Percentiles rank a stretch among this genome's conserved stretches.
Evolutionary conservation across 1,284 basidiomycete species (phyloP).

Genomic region (Pseudozyma tsukubaensis): DNA sequence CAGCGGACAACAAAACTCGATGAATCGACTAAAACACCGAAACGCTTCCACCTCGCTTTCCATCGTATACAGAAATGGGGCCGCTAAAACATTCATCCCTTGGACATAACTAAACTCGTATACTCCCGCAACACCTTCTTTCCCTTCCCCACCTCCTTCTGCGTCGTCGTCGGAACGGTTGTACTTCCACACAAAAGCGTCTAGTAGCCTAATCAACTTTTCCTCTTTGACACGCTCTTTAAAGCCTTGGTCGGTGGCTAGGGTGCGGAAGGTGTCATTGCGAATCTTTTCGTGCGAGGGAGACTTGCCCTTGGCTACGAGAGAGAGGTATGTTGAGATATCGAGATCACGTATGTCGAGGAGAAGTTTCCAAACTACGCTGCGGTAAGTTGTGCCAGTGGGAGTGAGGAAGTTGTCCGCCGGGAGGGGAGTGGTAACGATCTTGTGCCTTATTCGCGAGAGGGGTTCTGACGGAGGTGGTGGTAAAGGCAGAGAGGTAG

Average conservation of each 20-base stretch:
- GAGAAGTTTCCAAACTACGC: slow-evolving; percentile 60
- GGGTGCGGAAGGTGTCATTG: slow-evolving; percentile 78
- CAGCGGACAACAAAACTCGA: slow-evolving; percentile 89
- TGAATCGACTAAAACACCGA: slow-evolving; percentile 92
- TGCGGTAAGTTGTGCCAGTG: slow-evolving; percentile 34
- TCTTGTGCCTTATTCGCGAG: slow-evolving; percentile 34
- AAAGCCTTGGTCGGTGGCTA: slow-evolving; percentile 94
- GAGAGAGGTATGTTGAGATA: slow-evolving; percentile 44
- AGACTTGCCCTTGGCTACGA: slow-evolving; percentile 54
- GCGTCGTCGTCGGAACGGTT: slow-evolving; percentile 71
- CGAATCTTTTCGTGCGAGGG: slow-evolving; percentile 70
- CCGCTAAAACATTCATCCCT: slow-evolving; percentile 98
- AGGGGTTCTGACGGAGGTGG: slow-evolving; percentile 20
- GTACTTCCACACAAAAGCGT: slow-evolving; percentile 96
- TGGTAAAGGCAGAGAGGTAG: slow-evolving; percentile 4
- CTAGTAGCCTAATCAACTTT: slow-evolving; percentile 92
- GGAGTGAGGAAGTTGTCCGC: slow-evolving; percentile 24
- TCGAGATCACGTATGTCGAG: slow-evolving; percentile 44
- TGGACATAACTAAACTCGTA: slow-evolving; percentile 90
- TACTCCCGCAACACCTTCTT: slow-evolving; percentile 15
- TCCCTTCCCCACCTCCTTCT: slow-evolving; percentile 73
- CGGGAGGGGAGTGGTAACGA: slow-evolving; percentile 41
- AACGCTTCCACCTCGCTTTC: slow-evolving; percentile 96
- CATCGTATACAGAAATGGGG: slow-evolving; percentile 95
- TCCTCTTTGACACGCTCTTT: slow-evolving; percentile 93